A percentile compares a stretch with the other conserved stretches of the same genome.
phyloP scores from a whole-genome alignment of 768 basidiomycete species.

The Trametes elegans region DNA sequence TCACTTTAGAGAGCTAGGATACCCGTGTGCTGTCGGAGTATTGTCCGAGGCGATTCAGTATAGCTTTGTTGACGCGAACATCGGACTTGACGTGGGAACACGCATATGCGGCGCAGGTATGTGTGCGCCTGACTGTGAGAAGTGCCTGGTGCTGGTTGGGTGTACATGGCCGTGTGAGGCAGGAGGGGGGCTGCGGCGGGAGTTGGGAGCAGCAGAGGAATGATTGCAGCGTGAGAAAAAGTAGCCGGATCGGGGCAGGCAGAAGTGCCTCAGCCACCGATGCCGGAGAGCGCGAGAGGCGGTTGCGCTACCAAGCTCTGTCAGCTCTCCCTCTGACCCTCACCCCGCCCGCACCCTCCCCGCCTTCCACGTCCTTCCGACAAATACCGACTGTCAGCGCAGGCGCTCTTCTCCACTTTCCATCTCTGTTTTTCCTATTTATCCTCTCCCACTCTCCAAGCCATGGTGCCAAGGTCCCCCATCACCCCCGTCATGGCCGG shows the following conservation, averaged over 20 bases:
- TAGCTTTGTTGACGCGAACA: no score
- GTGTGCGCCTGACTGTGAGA: no score
- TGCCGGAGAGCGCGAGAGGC: slow-evolving; percentile 8
- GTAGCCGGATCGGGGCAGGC: slow-evolving; percentile 16
- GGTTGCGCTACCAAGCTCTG: slow-evolving; percentile 1
- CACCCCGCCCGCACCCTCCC: no score
- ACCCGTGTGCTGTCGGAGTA: no score
- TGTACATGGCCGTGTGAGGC: no score
- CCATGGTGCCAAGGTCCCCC: slow-evolving; percentile 2
- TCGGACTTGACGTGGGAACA: no score
- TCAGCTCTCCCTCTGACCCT: slow-evolving; percentile 9
- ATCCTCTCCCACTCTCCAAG: background rate
- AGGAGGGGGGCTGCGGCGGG: background rate
- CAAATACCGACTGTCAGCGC: slow-evolving; percentile 13
- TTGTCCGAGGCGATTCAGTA: no score
- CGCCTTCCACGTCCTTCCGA: slow-evolving; percentile 1
- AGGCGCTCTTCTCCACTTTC: slow-evolving; percentile 23
- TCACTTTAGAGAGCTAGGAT: no score
- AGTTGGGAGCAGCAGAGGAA: background rate
- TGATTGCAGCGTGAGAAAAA: background rate
- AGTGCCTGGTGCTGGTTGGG: no score
- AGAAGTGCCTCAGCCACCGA: slow-evolving; percentile 8
- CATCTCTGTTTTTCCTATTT: slow-evolving; percentile 8
- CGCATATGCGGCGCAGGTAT: no score
- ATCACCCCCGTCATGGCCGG: slow-evolving; percentile 14